phyloP scores from a whole-genome alignment of 176 grass and related monocot genomes.

The Triticum dicoccoides region DNA sequence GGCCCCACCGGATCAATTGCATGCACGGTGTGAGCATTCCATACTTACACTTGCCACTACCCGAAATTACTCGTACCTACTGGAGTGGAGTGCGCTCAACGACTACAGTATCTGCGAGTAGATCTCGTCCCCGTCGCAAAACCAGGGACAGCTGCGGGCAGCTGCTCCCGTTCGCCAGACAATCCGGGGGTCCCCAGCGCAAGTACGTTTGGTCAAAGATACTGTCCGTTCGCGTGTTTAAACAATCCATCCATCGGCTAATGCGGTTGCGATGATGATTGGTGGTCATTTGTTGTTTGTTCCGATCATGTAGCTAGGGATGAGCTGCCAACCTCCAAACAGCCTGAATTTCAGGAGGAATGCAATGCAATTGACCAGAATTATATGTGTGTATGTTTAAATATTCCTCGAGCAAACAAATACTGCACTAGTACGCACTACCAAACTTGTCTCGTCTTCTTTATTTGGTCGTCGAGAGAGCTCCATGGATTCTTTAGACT shows the following conservation, averaged over 20 bases:
- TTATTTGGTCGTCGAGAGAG: not conserved
- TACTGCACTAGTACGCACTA: too few species aligned
- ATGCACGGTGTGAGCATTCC: too few species aligned
- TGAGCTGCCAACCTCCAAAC: not conserved
- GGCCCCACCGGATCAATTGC: too few species aligned
- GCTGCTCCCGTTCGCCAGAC: too few species aligned
- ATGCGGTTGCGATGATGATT: not conserved
- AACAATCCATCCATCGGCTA: not conserved
- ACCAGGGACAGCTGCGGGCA: not conserved
- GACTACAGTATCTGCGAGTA: not conserved
- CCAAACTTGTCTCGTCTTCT: not conserved
- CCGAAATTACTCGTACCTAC: too few species aligned
- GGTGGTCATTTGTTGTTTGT: not conserved
- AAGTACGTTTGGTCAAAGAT: not conserved
- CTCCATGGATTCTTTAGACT: not conserved
- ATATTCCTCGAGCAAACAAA: not conserved
- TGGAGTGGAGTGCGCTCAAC: too few species aligned
- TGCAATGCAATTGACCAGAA: not conserved
- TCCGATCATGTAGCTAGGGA: not conserved
- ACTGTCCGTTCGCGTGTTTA: not conserved
- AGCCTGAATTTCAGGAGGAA: not conserved
- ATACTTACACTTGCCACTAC: too few species aligned
- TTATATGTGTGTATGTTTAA: not conserved
- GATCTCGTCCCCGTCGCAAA: not conserved
- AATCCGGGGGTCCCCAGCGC: not conserved